phyloP scores from a whole-genome alignment of 805 yeast genomes.

The Candida corydali region DNA sequence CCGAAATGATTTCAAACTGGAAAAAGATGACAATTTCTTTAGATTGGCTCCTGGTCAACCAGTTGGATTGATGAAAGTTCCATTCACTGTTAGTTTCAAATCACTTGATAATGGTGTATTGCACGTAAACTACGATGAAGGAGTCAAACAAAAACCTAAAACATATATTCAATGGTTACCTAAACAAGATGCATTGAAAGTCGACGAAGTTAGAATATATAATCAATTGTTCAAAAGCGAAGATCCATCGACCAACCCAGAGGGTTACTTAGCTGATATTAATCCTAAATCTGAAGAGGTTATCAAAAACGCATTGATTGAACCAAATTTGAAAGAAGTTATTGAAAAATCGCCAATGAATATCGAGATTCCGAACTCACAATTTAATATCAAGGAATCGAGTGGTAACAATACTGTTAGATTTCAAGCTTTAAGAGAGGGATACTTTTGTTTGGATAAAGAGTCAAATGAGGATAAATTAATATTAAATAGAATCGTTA shows the following conservation, averaged over 20 bases:
- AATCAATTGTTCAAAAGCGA: constrained; percentile 86
- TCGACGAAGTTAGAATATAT: constrained; percentile 80
- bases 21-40: constrained; percentile 75
- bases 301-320: constrained; percentile 63
- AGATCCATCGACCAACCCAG: constrained; percentile 85
- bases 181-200: constrained; percentile 48
- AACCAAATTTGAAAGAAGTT: constrained; percentile 67
- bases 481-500: constrained; percentile 85
- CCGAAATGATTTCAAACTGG: constrained; percentile 71
- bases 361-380: constrained; percentile 51
- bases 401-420: constrained; percentile 72
- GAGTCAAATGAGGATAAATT: constrained; percentile 62
- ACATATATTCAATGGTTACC: constrained; percentile 98
- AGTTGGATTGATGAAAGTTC: constrained; percentile 91
- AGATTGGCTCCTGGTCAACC: constrained; percentile 92
- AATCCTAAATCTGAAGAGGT: constrained; percentile 76
- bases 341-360: constrained; percentile 72
- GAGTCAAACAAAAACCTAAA: constrained; percentile 71
- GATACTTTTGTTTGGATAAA: constrained; percentile 88
- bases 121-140: constrained; percentile 73
- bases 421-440: constrained; percentile 96
- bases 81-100: constrained; percentile 71
- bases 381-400: constrained; percentile 70
- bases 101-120: constrained; percentile 64
- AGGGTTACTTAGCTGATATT: constrained; percentile 82